These are phyloP conservation scores for Sugiyamaella paludigena DNA, from an alignment of 1,139 yeast genomes.

Conservation along the genomic window DNA sequence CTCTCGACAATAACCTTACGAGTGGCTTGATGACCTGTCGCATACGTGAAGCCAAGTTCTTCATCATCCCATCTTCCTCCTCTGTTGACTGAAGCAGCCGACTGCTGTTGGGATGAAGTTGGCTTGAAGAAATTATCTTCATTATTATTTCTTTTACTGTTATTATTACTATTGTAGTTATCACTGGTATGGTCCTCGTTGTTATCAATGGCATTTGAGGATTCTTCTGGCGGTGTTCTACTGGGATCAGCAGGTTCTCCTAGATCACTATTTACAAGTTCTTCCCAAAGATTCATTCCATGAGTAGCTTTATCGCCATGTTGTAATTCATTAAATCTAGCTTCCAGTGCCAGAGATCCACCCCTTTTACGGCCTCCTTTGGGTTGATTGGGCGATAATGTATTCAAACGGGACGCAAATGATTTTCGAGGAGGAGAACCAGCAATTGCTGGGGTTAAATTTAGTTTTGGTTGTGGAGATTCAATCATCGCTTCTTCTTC, in stretches of 20 bases:
- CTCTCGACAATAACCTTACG: constrained; percentile 58
- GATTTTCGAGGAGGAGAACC: constrained; percentile 3
- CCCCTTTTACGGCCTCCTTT: constrained; percentile 21
- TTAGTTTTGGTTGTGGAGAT: background rate
- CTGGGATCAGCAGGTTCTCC: constrained; percentile 12
- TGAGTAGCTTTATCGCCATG: constrained; percentile 1
- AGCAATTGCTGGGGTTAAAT: constrained; percentile 9
- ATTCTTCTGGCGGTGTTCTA: background rate
- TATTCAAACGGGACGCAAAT: background rate
- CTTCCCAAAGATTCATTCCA: constrained; percentile 13
- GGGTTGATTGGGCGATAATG: constrained; percentile 2
- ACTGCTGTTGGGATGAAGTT: no score
- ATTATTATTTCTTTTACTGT: no score
- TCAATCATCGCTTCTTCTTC: background rate
- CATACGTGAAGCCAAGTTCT: constrained; percentile 35
- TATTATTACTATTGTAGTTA: background rate
- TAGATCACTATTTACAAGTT: constrained; percentile 7
- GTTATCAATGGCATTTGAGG: background rate
- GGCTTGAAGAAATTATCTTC: no score
- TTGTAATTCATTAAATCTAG: constrained; percentile 27
- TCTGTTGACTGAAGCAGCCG: no score
- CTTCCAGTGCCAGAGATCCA: constrained; percentile 29
- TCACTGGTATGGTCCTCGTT: background rate
- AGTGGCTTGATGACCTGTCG: constrained; percentile 31
- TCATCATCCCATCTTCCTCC: constrained; percentile 16